A percentile compares a stretch with the other conserved stretches of the same genome.
Conservation (phyloP, 345 rosid genomes). For the Arabis alpina region DNA sequence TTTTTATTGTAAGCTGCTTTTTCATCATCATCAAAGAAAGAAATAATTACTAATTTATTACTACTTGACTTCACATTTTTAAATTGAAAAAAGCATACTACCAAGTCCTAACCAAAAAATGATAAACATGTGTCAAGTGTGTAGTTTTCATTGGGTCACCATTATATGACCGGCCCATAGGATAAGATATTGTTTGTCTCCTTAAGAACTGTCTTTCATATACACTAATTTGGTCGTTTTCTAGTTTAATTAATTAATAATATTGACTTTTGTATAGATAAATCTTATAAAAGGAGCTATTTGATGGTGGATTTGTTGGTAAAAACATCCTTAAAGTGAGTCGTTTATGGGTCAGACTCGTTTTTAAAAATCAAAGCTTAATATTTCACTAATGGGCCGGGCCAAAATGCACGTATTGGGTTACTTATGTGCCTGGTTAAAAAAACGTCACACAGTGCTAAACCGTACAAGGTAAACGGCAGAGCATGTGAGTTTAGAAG, state of each 20-base stretch:
- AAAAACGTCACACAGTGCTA: conserved; percentile 26
- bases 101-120: too few species aligned
- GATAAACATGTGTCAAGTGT: conserved; percentile 26
- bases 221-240: conserved; percentile 1
- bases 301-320: conserved; percentile 22
- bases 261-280: not conserved
- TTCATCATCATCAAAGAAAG: conserved; percentile 2
- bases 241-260: not conserved
- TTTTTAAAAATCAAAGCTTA: too few species aligned
- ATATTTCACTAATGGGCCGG: conserved; percentile 15
- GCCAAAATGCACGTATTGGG: not conserved
- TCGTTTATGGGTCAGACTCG: too few species aligned
- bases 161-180: conserved; percentile 9
- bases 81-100: not conserved
- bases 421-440: too few species aligned
- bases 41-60: not conserved
- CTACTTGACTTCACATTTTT: conserved; percentile 20
- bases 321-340: not conserved
- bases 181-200: not conserved
- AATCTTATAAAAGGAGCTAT: not conserved
- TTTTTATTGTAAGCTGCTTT: not conserved
- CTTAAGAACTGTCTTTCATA: conserved; percentile 13
- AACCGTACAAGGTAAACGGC: not conserved
- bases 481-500: conserved; percentile 23
- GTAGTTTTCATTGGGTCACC: conserved; percentile 4